Evolutionary conservation across 208 protist species (phyloP).

Genomic region (Porcisia deanei): DNA sequence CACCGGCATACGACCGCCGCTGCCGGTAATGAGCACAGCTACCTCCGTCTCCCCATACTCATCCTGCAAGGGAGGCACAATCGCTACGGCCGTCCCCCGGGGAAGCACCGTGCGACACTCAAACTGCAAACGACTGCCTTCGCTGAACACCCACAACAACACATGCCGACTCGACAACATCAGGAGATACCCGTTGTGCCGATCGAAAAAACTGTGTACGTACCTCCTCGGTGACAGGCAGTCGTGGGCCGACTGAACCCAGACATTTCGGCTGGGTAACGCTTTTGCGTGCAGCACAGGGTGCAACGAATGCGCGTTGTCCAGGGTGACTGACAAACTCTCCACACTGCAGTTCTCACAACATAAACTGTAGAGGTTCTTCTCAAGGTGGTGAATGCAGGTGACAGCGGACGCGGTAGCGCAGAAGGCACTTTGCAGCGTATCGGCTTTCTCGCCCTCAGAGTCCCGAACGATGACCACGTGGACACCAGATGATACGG

Average conservation of each 20-base stretch:
- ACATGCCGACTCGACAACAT: slow-evolving; percentile 34
- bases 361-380: slow-evolving; percentile 60
- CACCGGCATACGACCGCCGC: slow-evolving; percentile 47
- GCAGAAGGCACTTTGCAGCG: slow-evolving; percentile 29
- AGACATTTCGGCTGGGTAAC: slow-evolving; percentile 9
- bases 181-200: slow-evolving; percentile 33
- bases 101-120: slow-evolving; percentile 16
- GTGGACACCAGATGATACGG: slow-evolving; percentile 53
- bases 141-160: slow-evolving; percentile 33
- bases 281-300: slow-evolving; percentile 25
- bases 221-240: slow-evolving; percentile 31
- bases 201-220: slow-evolving; percentile 51
- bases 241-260: slow-evolving; percentile 14
- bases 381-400: slow-evolving; percentile 47
- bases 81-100: slow-evolving; percentile 14
- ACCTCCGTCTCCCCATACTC: slow-evolving; percentile 16
- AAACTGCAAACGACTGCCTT: slow-evolving; percentile 17
- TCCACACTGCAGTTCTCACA: slow-evolving; percentile 61
- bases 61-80: slow-evolving; percentile 22
- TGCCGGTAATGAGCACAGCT: slow-evolving; percentile 38
- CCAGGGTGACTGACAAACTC: slow-evolving; percentile 31
- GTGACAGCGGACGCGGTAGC: slow-evolving; percentile 34
- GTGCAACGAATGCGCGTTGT: neutral
- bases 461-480: slow-evolving; percentile 35
- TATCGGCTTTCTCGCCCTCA: slow-evolving; percentile 17